Evolutionary conservation across 2,329 filamentous ascomycete genomes (phyloP), one percentile per base, ranked within the genome.

Genomic region (Cordyceps fumosorosea): DNA sequence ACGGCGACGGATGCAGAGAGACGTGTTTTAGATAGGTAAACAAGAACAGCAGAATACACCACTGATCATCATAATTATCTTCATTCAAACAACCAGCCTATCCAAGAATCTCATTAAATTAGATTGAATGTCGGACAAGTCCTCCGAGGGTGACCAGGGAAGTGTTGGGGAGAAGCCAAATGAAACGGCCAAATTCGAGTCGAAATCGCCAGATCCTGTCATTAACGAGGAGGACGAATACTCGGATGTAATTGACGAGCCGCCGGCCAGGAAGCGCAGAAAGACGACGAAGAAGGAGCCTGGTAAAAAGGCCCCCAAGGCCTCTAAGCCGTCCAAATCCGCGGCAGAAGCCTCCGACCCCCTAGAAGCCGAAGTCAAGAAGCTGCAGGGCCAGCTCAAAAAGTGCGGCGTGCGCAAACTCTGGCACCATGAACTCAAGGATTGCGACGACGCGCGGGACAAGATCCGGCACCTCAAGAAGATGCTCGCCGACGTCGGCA

Each of bases 371-470:
- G 90, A 96, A 72, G 89, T 97, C 71, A 98, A 96, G 74, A 89
- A 87, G 55, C 80, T 98, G 3, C 93, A 98, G 76, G 84, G 86
- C 10, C 91, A 93, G 74, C 83, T 99, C 7, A 77, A 88, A 52
- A 96, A 97, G 75, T 99, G 93, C 70, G 93, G 93, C 34, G 85
- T 97, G 61, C 89, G 91, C 59, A 98, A 97, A 72, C 84, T 97
- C 64, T 99, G 95, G 93, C 84, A 84, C 56, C 86, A 89, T 65
- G 91, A 97, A 74, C 81, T 99, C 32, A 90, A 90, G 72, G 80
- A 86, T 60, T 92, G 84, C 69, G 84, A 87, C 61, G 89, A 93
- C 26, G 72, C 82, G 4, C 89, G 86, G 64, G 90, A 85, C 56
- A 97, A 96, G 79, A 90, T 97, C 65, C 81, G 81, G 58, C 91